Evolutionary conservation across 768 basidiomycete species (phyloP), one percentile per base, ranked within the genome.

Genomic region (Tricholoma terreum): DNA sequence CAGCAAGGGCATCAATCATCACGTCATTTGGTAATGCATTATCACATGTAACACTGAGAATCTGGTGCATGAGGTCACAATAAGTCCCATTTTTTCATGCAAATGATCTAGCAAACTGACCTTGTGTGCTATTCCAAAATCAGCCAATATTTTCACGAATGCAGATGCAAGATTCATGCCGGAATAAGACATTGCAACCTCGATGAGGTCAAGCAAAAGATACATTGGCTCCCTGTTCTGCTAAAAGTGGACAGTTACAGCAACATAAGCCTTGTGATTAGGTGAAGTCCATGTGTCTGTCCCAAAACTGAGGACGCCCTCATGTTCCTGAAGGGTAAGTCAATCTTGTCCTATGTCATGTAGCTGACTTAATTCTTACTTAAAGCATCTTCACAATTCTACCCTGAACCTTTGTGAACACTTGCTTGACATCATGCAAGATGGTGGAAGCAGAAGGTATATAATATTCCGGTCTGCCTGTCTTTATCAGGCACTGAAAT

Each of bases 391-490:
- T 49, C 12, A 7, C 48, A 27, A 27, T 49, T 22, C 48, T 49
- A 4, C 31, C 48, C 24, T 12, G 14, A n/a, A n/a, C 48, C 15
- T 27, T 49, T 49, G 48, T 49, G 22, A 49, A 27, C 31, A 33
- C 24, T 49, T 59, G 12, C 54, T 66, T 55, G 0, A 72, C 62
- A 57, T 77, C 71, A 6, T 63, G 56, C 0, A 63, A 65, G 0
- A 78, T 64, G 0, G 71, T 77, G 0, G 62, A 35, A 1, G 62
- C 58, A 0, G 67, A 71, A n/a, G n/a, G n/a, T n/a, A n/a, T n/a
- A n/a, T n/a, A n/a, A n/a, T n/a, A n/a, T n/a, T n/a, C n/a, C n/a
- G n/a, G n/a, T n/a, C n/a, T n/a, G n/a, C n/a, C n/a, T n/a, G n/a
- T n/a, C n/a, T n/a, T n/a, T n/a, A n/a, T n/a, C n/a, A n/a, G n/a